Conservation (phyloP, 768 basidiomycete species). For the Fomitopsis pulvina region DNA sequence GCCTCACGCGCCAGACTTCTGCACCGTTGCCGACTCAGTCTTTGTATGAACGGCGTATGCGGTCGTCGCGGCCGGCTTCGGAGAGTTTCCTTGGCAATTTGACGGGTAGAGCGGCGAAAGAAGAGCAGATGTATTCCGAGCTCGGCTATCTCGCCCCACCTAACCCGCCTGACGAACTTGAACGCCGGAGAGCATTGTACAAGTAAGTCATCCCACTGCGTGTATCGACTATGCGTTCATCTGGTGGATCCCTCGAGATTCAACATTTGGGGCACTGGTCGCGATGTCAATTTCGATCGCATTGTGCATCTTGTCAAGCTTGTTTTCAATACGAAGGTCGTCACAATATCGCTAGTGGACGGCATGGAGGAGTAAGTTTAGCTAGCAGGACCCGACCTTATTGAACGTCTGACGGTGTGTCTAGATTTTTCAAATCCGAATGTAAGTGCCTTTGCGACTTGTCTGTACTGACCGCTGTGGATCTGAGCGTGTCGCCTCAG, state of each 20-base stretch:
- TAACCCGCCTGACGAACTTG: conserved; percentile 77
- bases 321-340: conserved; percentile 87
- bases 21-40: conserved; percentile 50
- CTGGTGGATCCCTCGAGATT: conserved; percentile 63
- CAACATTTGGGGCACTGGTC: conserved; percentile 82
- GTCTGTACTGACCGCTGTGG: conserved; percentile 1
- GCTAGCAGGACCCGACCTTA: not conserved
- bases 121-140: conserved; percentile 59
- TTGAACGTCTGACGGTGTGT: conserved; percentile 1
- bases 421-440: conserved; percentile 86
- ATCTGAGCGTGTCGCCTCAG: conserved; percentile 20
- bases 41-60: conserved; percentile 24
- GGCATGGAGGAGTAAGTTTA: conserved; percentile 67
- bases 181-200: conserved; percentile 78
- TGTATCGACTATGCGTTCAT: too few species aligned
- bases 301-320: conserved; percentile 90
- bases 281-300: conserved; percentile 88
- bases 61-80: conserved; percentile 15
- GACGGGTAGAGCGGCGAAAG: conserved; percentile 50
- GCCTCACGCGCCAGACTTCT: conserved; percentile 55
- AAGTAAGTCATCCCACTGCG: conserved; percentile 38
- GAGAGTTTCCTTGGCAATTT: conserved; percentile 22
- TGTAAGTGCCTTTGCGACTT: conserved; percentile 39
- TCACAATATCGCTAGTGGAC: conserved; percentile 79
- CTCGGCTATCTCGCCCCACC: conserved; percentile 74